These are phyloP conservation scores for Chrysoporthe cubensis DNA, from an alignment of 2,329 filamentous ascomycete genomes.

Conservation along the genomic window DNA sequence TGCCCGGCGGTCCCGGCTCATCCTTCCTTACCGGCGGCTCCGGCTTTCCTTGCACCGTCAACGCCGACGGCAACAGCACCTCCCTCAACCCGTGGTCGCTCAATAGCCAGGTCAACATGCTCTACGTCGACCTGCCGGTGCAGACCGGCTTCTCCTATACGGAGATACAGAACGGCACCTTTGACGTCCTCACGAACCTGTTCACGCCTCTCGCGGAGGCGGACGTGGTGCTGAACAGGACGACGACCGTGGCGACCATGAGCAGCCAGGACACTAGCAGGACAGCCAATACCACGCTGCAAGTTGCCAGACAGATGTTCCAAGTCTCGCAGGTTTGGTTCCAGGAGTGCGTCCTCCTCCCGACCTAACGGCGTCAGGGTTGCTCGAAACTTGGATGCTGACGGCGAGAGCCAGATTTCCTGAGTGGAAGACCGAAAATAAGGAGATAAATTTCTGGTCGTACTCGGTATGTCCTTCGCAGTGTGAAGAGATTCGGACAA, in stretches of 20 bases:
- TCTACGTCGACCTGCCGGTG: slow-evolving; percentile 70
- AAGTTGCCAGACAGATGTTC: slow-evolving; percentile 56
- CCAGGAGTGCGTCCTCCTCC: slow-evolving; percentile 41
- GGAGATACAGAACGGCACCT: slow-evolving; percentile 31
- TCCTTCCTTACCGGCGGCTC: slow-evolving; percentile 59
- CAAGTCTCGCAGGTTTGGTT: slow-evolving; percentile 60
- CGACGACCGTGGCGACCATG: slow-evolving; percentile 54
- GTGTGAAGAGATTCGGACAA: background rate
- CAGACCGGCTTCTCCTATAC: slow-evolving; percentile 41
- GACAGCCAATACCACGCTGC: slow-evolving; percentile 51
- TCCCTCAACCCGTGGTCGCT: slow-evolving; percentile 63
- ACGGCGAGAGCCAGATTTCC: slow-evolving; percentile 44
- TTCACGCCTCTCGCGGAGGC: slow-evolving; percentile 36
- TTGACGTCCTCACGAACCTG: slow-evolving; percentile 28
- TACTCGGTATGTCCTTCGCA: slow-evolving; percentile 16
- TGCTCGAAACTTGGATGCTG: background rate
- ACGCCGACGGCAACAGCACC: slow-evolving; percentile 53
- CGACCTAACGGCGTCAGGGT: background rate
- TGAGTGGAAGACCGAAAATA: slow-evolving; percentile 50
- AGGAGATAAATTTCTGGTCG: slow-evolving; percentile 56
- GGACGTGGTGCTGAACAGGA: slow-evolving; percentile 38
- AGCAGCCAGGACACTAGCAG: slow-evolving; percentile 47
- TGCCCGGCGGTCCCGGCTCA: slow-evolving; percentile 64
- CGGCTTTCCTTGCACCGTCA: slow-evolving; percentile 57
- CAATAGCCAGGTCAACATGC: slow-evolving; percentile 67